Evolutionary conservation across 176 grass and related monocot genomes (phyloP).

Genomic region (Echinochloa phyllopogon): DNA sequence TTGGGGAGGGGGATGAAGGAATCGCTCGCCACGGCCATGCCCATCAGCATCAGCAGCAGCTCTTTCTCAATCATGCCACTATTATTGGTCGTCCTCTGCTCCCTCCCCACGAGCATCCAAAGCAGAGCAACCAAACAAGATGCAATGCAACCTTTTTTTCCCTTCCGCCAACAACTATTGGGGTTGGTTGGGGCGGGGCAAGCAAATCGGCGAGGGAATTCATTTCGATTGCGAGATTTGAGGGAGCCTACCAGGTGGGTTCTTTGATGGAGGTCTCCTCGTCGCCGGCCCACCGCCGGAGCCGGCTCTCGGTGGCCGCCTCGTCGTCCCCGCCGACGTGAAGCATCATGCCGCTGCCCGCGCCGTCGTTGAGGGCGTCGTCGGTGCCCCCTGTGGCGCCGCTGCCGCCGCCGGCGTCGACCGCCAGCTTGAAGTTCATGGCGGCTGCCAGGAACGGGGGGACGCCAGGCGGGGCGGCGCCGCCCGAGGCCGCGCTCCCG

Average conservation of each 20-base stretch:
- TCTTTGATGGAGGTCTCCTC: constrained; percentile 95
- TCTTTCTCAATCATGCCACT: constrained; percentile 61
- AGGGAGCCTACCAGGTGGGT: constrained; percentile 62
- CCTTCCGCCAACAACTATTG: neutral
- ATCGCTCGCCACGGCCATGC: constrained; percentile 26
- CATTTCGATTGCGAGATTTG: neutral
- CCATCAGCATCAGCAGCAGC: constrained; percentile 43
- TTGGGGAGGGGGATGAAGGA: neutral
- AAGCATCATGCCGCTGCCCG: constrained; percentile 58
- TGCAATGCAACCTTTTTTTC: neutral
- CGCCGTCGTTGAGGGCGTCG: constrained; percentile 58
- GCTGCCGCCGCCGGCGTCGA: constrained; percentile 67
- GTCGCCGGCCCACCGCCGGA: constrained; percentile 64
- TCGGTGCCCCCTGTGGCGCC: constrained; percentile 67
- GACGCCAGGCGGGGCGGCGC: constrained; percentile 32
- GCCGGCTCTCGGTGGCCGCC: constrained; percentile 62
- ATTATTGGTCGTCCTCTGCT: constrained; percentile 58
- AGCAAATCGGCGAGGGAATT: neutral
- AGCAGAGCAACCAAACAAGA: constrained; percentile 30
- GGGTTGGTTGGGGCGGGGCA: neutral
- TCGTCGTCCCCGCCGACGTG: constrained; percentile 67
- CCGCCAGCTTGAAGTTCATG: constrained; percentile 86
- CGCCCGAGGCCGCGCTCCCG: constrained; percentile 23
- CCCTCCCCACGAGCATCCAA: constrained; percentile 53
- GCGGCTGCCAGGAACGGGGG: constrained; percentile 69